Percentiles rank a stretch among this genome's conserved stretches.
Conservation (phyloP, 1,284 basidiomycete genomes). For the Pseudozyma sp. region DNA sequence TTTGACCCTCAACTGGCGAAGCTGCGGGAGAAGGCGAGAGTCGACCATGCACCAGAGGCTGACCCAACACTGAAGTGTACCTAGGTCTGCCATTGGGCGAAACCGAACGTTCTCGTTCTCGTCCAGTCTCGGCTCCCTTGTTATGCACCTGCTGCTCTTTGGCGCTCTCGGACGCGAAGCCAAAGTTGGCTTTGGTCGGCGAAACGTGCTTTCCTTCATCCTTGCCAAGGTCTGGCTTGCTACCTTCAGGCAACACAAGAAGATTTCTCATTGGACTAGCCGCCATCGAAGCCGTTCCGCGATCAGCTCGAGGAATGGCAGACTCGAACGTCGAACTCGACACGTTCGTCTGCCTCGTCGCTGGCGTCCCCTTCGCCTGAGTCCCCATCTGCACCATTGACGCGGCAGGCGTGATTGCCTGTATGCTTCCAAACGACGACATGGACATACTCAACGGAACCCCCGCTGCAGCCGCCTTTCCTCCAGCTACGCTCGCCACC, state of each 20-base stretch:
- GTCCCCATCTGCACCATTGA: conserved; percentile 16
- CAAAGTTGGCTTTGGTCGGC: conserved; percentile 40
- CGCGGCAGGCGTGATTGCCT: conserved; percentile 24
- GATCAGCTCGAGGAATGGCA: conserved; percentile 24
- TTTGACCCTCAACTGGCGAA: background rate
- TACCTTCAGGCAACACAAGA: conserved; percentile 27
- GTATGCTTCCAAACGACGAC: conserved; percentile 28
- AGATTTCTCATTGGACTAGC: background rate
- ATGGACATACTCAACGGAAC: conserved; percentile 22
- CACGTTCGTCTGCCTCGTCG: conserved; percentile 31
- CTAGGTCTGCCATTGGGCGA: conserved; percentile 53
- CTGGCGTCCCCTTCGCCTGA: conserved; percentile 1
- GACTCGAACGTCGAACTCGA: conserved; percentile 49
- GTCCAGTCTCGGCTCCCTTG: background rate
- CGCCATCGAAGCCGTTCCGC: background rate
- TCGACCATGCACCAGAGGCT: conserved; percentile 44
- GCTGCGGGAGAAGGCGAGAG: conserved; percentile 32
- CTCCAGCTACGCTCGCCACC: conserved; percentile 38
- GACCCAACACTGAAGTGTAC: conserved; percentile 56
- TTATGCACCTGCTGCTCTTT: conserved; percentile 17
- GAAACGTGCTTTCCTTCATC: conserved; percentile 34
- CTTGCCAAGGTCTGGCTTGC: conserved; percentile 32
- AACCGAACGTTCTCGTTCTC: conserved; percentile 23
- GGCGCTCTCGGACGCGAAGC: conserved; percentile 27
- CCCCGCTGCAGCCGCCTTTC: background rate